These are phyloP conservation scores for Cladophialophora chaetospira DNA, from an alignment of 2,329 filamentous ascomycete genomes.

Conservation along the genomic window DNA sequence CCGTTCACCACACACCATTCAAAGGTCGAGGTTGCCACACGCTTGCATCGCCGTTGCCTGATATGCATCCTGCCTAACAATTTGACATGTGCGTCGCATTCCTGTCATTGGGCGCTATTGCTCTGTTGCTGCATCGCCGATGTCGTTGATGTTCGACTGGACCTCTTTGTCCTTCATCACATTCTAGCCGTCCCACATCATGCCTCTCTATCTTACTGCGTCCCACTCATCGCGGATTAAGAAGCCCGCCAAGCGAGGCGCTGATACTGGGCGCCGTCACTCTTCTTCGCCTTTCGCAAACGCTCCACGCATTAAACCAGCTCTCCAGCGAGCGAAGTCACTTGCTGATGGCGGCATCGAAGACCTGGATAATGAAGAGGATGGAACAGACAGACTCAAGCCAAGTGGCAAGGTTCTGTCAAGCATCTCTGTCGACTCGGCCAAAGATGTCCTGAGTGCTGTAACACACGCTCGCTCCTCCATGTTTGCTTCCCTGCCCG, in stretches of 20 bases:
- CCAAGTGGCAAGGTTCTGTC: slow-evolving; percentile 55
- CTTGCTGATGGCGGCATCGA: slow-evolving; percentile 27
- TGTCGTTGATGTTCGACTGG: not conserved
- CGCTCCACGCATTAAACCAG: slow-evolving; percentile 45
- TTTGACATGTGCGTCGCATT: not conserved
- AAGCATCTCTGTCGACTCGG: slow-evolving; percentile 49
- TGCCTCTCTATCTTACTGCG: slow-evolving; percentile 52
- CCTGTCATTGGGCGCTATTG: not conserved
- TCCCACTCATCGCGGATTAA: slow-evolving; percentile 50
- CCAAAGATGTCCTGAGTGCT: slow-evolving; percentile 55
- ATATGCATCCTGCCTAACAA: no score
- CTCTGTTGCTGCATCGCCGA: not conserved
- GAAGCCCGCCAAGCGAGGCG: slow-evolving; percentile 40
- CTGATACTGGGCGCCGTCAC: slow-evolving; percentile 29
- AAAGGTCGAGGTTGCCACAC: no score
- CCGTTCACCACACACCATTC: slow-evolving; percentile 2
- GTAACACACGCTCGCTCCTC: slow-evolving; percentile 54
- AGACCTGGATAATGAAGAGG: slow-evolving; percentile 33
- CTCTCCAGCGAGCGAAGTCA: slow-evolving; percentile 34
- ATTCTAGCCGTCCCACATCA: slow-evolving; percentile 29
- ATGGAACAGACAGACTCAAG: slow-evolving; percentile 46
- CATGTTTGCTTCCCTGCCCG: slow-evolving; percentile 61
- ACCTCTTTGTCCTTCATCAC: not conserved
- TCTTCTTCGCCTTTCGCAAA: slow-evolving; percentile 45
- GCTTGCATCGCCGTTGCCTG: not conserved